Evolutionary conservation across 306 rosid species (phyloP).

Genomic region (Quercus robur): DNA sequence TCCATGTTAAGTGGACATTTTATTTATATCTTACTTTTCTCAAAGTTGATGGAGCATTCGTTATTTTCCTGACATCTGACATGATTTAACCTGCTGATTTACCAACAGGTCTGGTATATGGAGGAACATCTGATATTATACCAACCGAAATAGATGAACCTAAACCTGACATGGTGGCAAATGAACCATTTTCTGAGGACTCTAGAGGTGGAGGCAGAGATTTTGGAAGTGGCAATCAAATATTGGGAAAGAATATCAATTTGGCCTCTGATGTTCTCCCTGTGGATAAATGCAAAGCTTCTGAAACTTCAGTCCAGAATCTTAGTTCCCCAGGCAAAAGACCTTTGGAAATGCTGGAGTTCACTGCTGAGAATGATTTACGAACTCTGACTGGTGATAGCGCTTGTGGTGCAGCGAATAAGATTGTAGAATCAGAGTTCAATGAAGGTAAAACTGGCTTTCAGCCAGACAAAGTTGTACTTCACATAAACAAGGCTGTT

Average conservation of each 20-base stretch:
- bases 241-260: constrained; percentile 22
- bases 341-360: constrained; percentile 37
- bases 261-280: constrained; percentile 17
- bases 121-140: constrained; percentile 17
- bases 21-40: constrained; percentile 7
- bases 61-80: constrained; percentile 11
- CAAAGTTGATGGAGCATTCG: background rate
- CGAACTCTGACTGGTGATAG: constrained; percentile 25
- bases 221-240: constrained; percentile 25
- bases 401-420: constrained; percentile 24
- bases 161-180: constrained; percentile 26
- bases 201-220: constrained; percentile 24
- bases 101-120: constrained; percentile 35
- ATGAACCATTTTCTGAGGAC: constrained; percentile 26
- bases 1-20: background rate
- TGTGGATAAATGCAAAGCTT: constrained; percentile 22
- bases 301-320: constrained; percentile 18
- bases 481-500: constrained; percentile 18
- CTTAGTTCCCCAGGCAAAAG: constrained; percentile 26
- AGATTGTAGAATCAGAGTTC: constrained; percentile 21
- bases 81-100: constrained; percentile 16
- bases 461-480: constrained; percentile 25
- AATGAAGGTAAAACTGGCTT: constrained; percentile 18
- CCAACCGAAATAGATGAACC: constrained; percentile 29
- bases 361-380: constrained; percentile 56